Base-by-base conservation (phyloP, 495 filamentous ascomycete genomes). In the Trichoderma reesei region DNA sequence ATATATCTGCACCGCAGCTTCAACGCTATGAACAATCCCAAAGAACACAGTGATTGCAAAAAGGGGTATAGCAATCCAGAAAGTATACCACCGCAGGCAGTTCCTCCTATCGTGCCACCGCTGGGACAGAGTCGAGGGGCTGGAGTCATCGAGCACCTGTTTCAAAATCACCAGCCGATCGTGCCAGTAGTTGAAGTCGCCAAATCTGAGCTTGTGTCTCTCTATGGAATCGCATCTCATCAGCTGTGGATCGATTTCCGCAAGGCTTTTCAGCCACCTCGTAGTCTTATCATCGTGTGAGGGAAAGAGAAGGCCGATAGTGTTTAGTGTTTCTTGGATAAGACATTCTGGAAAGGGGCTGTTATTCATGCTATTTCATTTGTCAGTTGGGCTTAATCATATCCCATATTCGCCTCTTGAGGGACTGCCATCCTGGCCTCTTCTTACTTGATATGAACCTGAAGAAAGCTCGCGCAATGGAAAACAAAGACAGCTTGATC, bases 91-190 rank as follows among this genome's bases (percentile, higher is more conserved):
- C 67, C 84, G 79, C 0, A 76, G 72, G 10, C 73, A 71, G 61
- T 81, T 80, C 4, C 83, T 68, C 61, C 80, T 65, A 67, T 85
- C 81, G 41, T 73, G 67, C 79, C 81, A 84, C 77, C 78, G 81
- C 67, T 84, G 78, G 3, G 65, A 68, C 1, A 84, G 54, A 2
- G 65, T 80, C 8, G 63, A 67, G 14, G 83, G 82, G 39, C 71
- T 68, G 0, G 80, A 67, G 41, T 85, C 74, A 66, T 86, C 83
- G 62, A 79, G 84, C 0, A 71, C 73, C 61, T 80, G 69, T 65
- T 84, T 82, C 34, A 86, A 71, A 3, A 81, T 73, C 1, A 81
- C 71, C 0, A 85, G 69, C 11, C 81, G 71, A 65, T 86, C 78
- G 26, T 72, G 72, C 82, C 83, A 84, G 66, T 72, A 83, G 0